Evolutionary conservation across 352 stramenopile species (phyloP).

Genomic region (Elongisporangium undulatum): DNA sequence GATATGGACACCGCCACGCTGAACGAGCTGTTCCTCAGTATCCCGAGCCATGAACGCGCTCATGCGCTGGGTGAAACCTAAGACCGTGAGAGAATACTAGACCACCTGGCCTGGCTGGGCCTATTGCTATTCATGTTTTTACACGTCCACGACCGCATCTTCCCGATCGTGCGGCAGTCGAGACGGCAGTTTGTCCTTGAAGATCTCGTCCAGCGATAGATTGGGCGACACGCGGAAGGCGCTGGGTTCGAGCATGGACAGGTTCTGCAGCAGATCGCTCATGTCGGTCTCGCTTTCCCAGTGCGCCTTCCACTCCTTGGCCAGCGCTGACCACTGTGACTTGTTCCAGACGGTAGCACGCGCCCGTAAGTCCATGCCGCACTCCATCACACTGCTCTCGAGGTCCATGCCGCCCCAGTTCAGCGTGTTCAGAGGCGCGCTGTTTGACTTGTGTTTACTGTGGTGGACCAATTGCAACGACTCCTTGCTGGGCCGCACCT

Average conservation of each 20-base stretch:
- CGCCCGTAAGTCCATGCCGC: constrained; percentile 6
- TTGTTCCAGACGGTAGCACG: constrained; percentile 32
- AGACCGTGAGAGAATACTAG: too few relatives aligned
- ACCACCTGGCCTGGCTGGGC: too few relatives aligned
- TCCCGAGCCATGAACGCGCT: constrained; percentile 31
- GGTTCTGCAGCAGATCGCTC: constrained; percentile 21
- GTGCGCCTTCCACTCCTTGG: constrained; percentile 39
- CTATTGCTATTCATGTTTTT: constrained; percentile 2
- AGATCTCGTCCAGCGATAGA: constrained; percentile 59
- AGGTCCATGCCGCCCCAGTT: constrained; percentile 7
- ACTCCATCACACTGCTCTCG: constrained; percentile 7
- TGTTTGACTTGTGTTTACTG: not conserved
- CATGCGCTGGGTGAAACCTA: constrained; percentile 8
- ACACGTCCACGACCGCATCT: constrained; percentile 73
- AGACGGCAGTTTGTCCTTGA: constrained; percentile 72
- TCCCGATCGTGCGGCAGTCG: constrained; percentile 57
- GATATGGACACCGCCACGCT: constrained; percentile 29
- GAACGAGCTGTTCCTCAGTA: constrained; percentile 42
- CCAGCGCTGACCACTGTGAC: constrained; percentile 36
- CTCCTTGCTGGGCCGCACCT: constrained; percentile 36
- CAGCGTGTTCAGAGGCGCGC: not conserved
- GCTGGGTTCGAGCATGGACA: constrained; percentile 23
- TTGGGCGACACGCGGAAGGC: constrained; percentile 17
- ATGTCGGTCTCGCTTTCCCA: constrained; percentile 43
- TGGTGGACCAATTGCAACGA: constrained; percentile 32